Percentiles rank a stretch among this genome's conserved stretches.
Conservation (phyloP, 345 rosid genomes). For the Garcia nutans region DNA sequence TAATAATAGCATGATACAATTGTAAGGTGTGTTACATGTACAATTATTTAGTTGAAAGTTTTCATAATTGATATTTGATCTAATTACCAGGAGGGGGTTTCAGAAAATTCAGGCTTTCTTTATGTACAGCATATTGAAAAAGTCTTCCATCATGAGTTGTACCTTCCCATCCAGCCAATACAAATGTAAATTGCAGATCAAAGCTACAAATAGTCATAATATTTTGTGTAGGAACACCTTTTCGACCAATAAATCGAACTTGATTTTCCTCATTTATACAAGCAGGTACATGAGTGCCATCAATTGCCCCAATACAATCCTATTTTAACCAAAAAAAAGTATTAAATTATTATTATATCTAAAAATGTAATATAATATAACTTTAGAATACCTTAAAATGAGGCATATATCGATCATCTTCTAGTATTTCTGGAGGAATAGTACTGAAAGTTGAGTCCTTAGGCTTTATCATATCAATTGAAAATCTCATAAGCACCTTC, state of each 20-base stretch:
- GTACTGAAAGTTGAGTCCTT: neutral
- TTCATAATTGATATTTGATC: neutral
- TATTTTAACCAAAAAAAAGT: neutral
- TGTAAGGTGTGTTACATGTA: too few species aligned
- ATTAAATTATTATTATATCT: too few species aligned
- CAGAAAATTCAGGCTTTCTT: neutral
- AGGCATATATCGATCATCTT: neutral
- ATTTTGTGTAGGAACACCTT: neutral
- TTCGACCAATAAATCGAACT: neutral
- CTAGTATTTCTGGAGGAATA: neutral
- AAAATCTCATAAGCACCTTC: neutral
- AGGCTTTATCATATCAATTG: neutral
- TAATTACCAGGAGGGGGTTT: neutral
- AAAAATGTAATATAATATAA: too few species aligned
- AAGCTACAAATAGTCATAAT: constrained; percentile 4
- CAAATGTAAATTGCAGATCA: neutral
- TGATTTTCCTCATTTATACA: neutral
- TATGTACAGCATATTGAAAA: neutral
- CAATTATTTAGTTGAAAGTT: too few species aligned
- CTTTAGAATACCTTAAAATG: neutral
- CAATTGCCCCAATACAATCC: neutral
- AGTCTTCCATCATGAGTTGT: neutral
- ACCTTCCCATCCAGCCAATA: neutral
- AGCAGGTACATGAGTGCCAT: neutral
- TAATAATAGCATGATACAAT: too few species aligned